A percentile compares a stretch with the other conserved stretches of the same genome.
Conservation (phyloP, 2,329 filamentous ascomycete species). For the Hymenoscyphus fraxineus region DNA sequence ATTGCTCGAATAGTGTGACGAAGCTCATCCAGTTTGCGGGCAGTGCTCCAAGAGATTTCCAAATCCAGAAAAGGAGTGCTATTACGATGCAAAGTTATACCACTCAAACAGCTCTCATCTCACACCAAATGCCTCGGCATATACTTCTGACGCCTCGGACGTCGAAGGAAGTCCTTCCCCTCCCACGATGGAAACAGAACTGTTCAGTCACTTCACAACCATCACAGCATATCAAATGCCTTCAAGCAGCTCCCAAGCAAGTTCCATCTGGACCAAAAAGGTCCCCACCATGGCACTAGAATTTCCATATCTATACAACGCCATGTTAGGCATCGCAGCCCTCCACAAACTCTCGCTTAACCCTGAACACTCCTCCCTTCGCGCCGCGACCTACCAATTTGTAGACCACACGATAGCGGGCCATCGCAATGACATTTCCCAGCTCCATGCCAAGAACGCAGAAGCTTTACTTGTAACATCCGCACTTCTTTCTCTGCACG, state of each 20-base stretch:
- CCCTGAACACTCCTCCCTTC: slow-evolving; percentile 6
- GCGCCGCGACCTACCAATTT: slow-evolving; percentile 15
- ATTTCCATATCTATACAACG: slow-evolving; percentile 14
- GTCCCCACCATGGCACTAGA: slow-evolving; percentile 14
- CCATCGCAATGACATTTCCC: background rate
- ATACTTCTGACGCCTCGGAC: slow-evolving; percentile 3
- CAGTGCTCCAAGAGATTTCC: slow-evolving; percentile 14
- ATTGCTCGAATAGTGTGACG: slow-evolving; percentile 12
- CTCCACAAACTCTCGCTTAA: slow-evolving; percentile 12
- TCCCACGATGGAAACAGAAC: slow-evolving; percentile 13
- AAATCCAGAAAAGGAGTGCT: slow-evolving; percentile 11
- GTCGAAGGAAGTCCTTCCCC: background rate
- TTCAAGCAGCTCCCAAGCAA: slow-evolving; percentile 2
- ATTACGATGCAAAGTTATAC: slow-evolving; percentile 5
- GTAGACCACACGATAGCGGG: slow-evolving; percentile 3
- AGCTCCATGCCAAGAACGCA: background rate
- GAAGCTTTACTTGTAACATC: slow-evolving; percentile 9
- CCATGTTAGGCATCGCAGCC: slow-evolving; percentile 12
- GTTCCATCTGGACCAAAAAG: slow-evolving; percentile 10
- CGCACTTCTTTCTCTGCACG: background rate
- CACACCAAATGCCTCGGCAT: background rate
- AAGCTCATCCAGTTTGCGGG: slow-evolving; percentile 11
- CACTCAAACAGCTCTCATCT: background rate
- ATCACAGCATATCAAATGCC: slow-evolving; percentile 12
- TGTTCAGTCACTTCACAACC: slow-evolving; percentile 19